phyloP scores from a whole-genome alignment of 495 filamentous ascomycete species.

The Sabuloglossum arenarium region DNA sequence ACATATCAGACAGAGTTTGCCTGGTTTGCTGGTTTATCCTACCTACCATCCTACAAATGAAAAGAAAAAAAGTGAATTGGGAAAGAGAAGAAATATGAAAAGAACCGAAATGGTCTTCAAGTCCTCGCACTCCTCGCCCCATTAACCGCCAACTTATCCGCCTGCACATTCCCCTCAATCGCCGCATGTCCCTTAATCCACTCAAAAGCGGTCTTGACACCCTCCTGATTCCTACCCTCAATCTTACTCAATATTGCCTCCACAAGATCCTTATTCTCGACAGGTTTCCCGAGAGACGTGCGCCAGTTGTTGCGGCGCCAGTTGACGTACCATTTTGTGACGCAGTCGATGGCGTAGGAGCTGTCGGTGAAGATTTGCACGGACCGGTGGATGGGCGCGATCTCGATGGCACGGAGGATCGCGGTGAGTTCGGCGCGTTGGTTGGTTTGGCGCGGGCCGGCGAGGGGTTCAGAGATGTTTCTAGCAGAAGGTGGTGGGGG shows the following conservation, averaged over 20 bases:
- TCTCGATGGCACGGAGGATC: slow-evolving; percentile 62
- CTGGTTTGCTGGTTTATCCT: no score
- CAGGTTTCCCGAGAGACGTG: slow-evolving; percentile 41
- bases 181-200: slow-evolving; percentile 74
- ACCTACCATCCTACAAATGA: no score
- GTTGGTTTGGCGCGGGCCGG: slow-evolving; percentile 65
- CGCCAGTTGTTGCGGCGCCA: slow-evolving; percentile 72
- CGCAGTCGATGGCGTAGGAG: slow-evolving; percentile 73
- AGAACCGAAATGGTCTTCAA: background rate
- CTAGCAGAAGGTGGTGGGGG: slow-evolving; percentile 17
- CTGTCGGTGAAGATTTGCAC: slow-evolving; percentile 64
- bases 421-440: slow-evolving; percentile 87
- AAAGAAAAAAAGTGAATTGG: no score
- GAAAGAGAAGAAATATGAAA: no score
- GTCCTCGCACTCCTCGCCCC: slow-evolving; percentile 23
- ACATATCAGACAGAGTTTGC: no score
- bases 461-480: slow-evolving; percentile 69
- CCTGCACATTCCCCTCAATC: slow-evolving; percentile 51
- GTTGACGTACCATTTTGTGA: slow-evolving; percentile 61
- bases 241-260: slow-evolving; percentile 49
- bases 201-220: slow-evolving; percentile 45
- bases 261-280: slow-evolving; percentile 74
- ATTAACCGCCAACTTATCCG: slow-evolving; percentile 58
- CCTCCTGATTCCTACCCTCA: slow-evolving; percentile 39
- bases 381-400: slow-evolving; percentile 38